Percentiles rank a stretch among this genome's conserved stretches.
phyloP scores from a whole-genome alignment of 2,329 filamentous ascomycete species.

The Sclerotiophoma versabilis region DNA sequence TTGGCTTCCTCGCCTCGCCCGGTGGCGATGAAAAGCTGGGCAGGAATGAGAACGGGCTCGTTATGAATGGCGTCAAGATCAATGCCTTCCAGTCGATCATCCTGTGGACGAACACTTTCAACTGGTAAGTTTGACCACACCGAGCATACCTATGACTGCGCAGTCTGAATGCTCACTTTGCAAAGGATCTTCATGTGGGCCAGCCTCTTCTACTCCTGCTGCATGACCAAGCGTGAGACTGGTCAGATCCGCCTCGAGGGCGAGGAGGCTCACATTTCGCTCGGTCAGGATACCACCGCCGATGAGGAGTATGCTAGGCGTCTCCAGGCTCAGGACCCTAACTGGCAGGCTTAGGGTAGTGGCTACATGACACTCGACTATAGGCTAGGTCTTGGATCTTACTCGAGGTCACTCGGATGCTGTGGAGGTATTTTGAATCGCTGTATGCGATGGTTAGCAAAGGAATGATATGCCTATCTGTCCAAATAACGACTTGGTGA shows the following conservation, averaged over 20 bases:
- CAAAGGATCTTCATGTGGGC: constrained; percentile 36
- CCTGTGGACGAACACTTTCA: constrained; percentile 33
- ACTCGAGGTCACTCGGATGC: not conserved
- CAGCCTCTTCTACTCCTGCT: constrained; percentile 36
- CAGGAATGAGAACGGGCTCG: constrained; percentile 18
- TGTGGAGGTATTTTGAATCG: not conserved
- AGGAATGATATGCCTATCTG: too few relatives aligned
- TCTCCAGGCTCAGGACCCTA: constrained; percentile 29
- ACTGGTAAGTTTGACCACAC: constrained; percentile 27
- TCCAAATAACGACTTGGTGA: too few relatives aligned
- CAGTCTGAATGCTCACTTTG: constrained; percentile 4
- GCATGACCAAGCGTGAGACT: constrained; percentile 29
- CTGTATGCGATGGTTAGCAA: not conserved
- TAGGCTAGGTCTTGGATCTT: not conserved
- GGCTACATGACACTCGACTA: not conserved
- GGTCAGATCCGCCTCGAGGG: constrained; percentile 32
- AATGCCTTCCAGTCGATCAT: constrained; percentile 28
- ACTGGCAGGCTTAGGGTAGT: constrained; percentile 21
- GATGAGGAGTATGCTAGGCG: constrained; percentile 30
- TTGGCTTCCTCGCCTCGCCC: constrained; percentile 15
- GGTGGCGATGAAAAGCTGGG: constrained; percentile 10
- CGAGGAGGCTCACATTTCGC: constrained; percentile 28
- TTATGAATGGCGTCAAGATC: constrained; percentile 30
- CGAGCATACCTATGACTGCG: not conserved
- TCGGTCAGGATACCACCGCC: constrained; percentile 15